Evolutionary conservation across 1,139 yeast genomes (phyloP).

Genomic region (Yamadazyma jaroonii): DNA sequence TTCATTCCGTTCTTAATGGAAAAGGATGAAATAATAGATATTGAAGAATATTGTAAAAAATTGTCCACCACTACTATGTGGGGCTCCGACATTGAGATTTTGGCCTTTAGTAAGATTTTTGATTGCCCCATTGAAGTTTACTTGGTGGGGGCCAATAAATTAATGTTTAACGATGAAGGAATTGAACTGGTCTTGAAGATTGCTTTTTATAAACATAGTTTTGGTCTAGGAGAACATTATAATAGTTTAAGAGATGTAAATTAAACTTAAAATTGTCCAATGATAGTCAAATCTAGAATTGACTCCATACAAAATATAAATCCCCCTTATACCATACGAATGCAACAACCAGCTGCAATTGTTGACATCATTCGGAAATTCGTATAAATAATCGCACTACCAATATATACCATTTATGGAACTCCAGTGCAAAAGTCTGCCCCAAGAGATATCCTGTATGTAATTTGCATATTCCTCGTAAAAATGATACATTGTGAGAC

Average conservation of each 20-base stretch:
- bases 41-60: slow-evolving; percentile 67
- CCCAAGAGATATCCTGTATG: too few relatives aligned
- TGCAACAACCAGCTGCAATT: too few relatives aligned
- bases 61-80: slow-evolving; percentile 78
- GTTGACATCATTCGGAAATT: too few relatives aligned
- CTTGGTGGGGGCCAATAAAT: slow-evolving; percentile 70
- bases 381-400: too few relatives aligned
- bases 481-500: too few relatives aligned
- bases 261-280: too few relatives aligned
- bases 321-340: too few relatives aligned
- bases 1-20: slow-evolving; percentile 82
- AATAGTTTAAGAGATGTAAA: slow-evolving; percentile 65
- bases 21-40: slow-evolving; percentile 61
- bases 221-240: slow-evolving; percentile 93
- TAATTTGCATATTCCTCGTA: too few relatives aligned
- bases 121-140: slow-evolving; percentile 72
- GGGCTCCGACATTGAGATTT: slow-evolving; percentile 94
- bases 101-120: slow-evolving; percentile 70
- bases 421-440: too few relatives aligned
- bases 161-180: slow-evolving; percentile 55
- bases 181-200: slow-evolving; percentile 54
- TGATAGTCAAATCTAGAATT: too few relatives aligned
- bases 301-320: too few relatives aligned
- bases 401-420: too few relatives aligned
- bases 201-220: slow-evolving; percentile 82